Evolutionary conservation across 805 yeast genomes (phyloP).

Genomic region (Saccharomycopsis guyanensis): DNA sequence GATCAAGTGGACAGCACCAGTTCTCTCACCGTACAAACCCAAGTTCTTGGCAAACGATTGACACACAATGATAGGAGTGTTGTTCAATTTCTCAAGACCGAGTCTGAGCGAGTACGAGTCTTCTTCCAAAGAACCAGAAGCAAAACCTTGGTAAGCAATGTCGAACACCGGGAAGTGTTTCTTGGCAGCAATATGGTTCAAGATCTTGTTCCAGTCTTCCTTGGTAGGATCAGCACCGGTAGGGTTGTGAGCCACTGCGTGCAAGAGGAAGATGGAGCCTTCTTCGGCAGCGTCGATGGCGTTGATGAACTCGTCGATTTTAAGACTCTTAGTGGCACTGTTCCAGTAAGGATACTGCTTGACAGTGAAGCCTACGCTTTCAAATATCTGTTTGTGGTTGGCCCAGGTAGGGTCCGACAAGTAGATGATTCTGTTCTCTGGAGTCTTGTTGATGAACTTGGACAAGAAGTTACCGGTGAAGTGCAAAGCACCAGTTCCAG

Average conservation of each 20-base stretch:
- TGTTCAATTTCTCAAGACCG: constrained; percentile 33
- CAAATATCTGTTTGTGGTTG: constrained; percentile 82
- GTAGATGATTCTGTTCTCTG: constrained; percentile 39
- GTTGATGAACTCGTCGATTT: constrained; percentile 57
- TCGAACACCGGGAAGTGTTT: constrained; percentile 76
- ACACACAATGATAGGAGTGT: constrained; percentile 37
- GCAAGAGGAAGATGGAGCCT: constrained; percentile 43
- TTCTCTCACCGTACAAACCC: constrained; percentile 94
- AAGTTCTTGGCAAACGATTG: constrained; percentile 93
- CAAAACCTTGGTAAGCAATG: constrained; percentile 94
- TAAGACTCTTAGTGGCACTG: constrained; percentile 56
- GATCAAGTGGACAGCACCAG: constrained; percentile 48
- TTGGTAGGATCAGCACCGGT: constrained; percentile 87
- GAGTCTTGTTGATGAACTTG: constrained; percentile 31
- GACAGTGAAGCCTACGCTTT: constrained; percentile 57
- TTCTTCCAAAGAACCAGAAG: constrained; percentile 71
- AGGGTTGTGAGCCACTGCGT: constrained; percentile 96
- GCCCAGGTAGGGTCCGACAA: constrained; percentile 96
- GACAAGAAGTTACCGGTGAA: constrained; percentile 72
- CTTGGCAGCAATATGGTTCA: constrained; percentile 51
- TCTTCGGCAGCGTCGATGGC: constrained; percentile 50
- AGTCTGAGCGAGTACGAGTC: constrained; percentile 55
- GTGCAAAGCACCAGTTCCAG: constrained; percentile 93
- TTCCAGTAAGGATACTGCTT: constrained; percentile 85
- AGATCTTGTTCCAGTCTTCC: constrained; percentile 73